Evolutionary conservation across 257 asterid genomes (phyloP).

Genomic region (Solanum pimpinellifolium): DNA sequence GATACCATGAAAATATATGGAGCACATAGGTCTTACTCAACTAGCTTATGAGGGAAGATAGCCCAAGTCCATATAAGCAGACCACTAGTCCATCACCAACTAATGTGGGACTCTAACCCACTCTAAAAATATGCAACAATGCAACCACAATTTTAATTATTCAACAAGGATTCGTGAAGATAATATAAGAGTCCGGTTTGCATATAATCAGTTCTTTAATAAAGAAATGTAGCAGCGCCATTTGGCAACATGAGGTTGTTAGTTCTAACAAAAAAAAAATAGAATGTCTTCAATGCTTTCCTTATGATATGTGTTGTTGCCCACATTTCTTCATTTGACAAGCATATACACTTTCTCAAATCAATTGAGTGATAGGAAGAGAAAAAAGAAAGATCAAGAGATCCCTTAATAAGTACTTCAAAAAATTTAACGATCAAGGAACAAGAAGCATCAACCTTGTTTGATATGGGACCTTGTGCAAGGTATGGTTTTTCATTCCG

Average conservation of each 20-base stretch:
- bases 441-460: conserved; percentile 49
- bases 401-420: not conserved
- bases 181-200: not conserved
- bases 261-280: not conserved
- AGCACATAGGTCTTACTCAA: not conserved
- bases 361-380: not conserved
- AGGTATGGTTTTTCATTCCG: conserved; percentile 90
- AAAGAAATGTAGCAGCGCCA: not conserved
- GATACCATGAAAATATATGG: not conserved
- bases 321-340: not conserved
- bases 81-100: not conserved
- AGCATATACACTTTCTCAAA: not conserved
- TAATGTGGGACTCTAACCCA: not conserved
- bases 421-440: not conserved
- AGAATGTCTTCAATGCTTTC: not conserved
- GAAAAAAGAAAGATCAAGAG: not conserved
- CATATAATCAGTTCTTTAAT: not conserved
- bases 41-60: not conserved
- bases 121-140: not conserved
- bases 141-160: not conserved
- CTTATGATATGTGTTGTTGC: not conserved
- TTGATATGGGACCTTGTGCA: conserved; percentile 89
- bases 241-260: not conserved
- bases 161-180: not conserved
- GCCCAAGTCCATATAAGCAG: not conserved